These are phyloP conservation scores for Knufia fluminis DNA, from an alignment of 2,329 filamentous ascomycete species.

Conservation along the genomic window DNA sequence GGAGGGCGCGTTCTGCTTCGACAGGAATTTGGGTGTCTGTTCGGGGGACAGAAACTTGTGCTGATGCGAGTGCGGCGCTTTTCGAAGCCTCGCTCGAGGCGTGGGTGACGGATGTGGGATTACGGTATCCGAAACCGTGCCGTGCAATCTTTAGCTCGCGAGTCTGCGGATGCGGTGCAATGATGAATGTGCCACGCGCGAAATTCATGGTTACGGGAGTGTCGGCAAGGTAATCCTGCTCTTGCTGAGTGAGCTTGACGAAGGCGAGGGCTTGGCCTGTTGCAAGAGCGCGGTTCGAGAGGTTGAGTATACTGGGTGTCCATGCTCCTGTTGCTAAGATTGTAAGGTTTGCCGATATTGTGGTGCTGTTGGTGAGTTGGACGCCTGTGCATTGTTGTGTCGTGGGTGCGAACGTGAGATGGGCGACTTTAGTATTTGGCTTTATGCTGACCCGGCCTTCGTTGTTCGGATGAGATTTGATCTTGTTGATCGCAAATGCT, in stretches of 20 bases:
- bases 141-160: slow-evolving; percentile 56
- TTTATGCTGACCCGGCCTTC: slow-evolving; percentile 28
- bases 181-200: slow-evolving; percentile 44
- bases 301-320: slow-evolving; percentile 68
- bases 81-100: neutral
- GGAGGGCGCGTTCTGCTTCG: slow-evolving; percentile 54
- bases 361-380: slow-evolving; percentile 8
- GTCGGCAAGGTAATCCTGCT: slow-evolving; percentile 55
- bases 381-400: slow-evolving; percentile 3
- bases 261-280: slow-evolving; percentile 78
- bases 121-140: slow-evolving; percentile 57
- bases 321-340: slow-evolving; percentile 81
- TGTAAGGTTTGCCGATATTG: slow-evolving; percentile 18
- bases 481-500: slow-evolving; percentile 29
- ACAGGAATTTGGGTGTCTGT: slow-evolving; percentile 31
- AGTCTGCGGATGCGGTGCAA: slow-evolving; percentile 41
- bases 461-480: slow-evolving; percentile 23
- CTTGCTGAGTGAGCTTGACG: slow-evolving; percentile 60
- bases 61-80: neutral
- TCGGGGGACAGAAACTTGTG: slow-evolving; percentile 33
- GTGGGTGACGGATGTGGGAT: slow-evolving; percentile 4
- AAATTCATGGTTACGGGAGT: slow-evolving; percentile 55
- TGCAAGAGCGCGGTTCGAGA: slow-evolving; percentile 65
- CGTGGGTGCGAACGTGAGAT: slow-evolving; percentile 25
- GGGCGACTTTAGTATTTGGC: slow-evolving; percentile 28